Base-by-base conservation (phyloP, 345 rosid species). In the Arabis alpina region DNA sequence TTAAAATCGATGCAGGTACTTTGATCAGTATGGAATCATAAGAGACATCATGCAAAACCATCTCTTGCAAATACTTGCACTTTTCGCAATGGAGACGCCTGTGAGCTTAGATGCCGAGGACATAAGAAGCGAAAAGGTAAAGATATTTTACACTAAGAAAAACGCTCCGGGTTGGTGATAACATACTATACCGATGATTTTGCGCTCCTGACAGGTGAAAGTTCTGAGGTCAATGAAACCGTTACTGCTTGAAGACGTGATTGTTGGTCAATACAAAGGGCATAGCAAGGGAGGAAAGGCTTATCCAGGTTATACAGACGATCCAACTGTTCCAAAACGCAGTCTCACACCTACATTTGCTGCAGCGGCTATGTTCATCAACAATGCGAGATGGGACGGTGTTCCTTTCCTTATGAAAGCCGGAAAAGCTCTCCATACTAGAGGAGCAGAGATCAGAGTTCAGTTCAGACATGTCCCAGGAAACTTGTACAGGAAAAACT, bases 11-110 rank as follows among this genome's bases (percentile, higher is more conserved):
- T 47, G 43, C 80, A 90, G 96, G 32, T 92, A 92, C 73, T 92
- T 92, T 61, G 97, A 90, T 53, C 74, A 85, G 75, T 93, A 93
- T 68, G 97, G 98, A 44, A 93, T 93, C 68, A 88, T 93, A 71
- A 68, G 96, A 53, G 98, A 93, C 70, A 88, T 93, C 79, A 88
- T 88, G 98, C 98, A 93, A 73, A 90, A 90, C 65, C 98, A 90
- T 83, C 92, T 93, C 56, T 75, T 93, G 71, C 98, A 93, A 87
- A 93, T 93, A 70, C 76, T 93, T 27, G 83, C 96, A 27, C 84
- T 93, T 15, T 93, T 93, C 34, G 97, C 98, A n/a, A 93, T 90
- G 98, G 98, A 90, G 87, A 86, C 97, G 6, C 98, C 96, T 14
- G 96, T 93, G 63, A 93, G 97, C 84, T 86, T 93, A 77, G 97